phyloP scores from a whole-genome alignment of 768 basidiomycete species.

The Cystofilobasidium bisporidii region DNA sequence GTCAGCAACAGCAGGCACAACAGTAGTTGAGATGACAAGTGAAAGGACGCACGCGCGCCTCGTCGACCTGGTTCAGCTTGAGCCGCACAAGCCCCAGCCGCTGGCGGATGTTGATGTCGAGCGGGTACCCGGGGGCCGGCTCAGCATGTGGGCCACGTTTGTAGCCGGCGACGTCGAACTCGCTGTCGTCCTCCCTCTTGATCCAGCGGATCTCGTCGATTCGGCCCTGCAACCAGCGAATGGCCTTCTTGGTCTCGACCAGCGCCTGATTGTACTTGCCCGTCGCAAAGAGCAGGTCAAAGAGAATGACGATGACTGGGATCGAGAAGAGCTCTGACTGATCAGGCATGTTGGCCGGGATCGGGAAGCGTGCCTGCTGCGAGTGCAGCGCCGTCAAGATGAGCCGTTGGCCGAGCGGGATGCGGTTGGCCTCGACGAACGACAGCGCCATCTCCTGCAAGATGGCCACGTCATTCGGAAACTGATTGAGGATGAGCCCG shows the following conservation, averaged over 20 bases:
- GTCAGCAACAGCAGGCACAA: not conserved
- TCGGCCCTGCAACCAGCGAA: slow-evolving; percentile 85
- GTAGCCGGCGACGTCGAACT: slow-evolving; percentile 54
- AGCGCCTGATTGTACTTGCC: slow-evolving; percentile 61
- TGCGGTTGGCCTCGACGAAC: slow-evolving; percentile 62
- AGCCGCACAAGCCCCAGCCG: slow-evolving; percentile 73
- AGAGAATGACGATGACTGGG: slow-evolving; percentile 69
- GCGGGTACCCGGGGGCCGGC: slow-evolving; percentile 45
- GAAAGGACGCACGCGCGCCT: slow-evolving; percentile 58
- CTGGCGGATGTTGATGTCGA: slow-evolving; percentile 72
- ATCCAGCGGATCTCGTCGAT: slow-evolving; percentile 68
- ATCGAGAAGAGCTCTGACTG: slow-evolving; percentile 45
- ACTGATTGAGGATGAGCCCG: slow-evolving; percentile 59
- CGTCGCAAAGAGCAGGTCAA: slow-evolving; percentile 68
- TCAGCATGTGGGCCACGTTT: slow-evolving; percentile 30
- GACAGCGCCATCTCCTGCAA: slow-evolving; percentile 68
- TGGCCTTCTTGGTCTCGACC: slow-evolving; percentile 60
- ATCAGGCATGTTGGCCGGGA: slow-evolving; percentile 41
- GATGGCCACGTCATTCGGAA: slow-evolving; percentile 69
- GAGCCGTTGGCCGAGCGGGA: slow-evolving; percentile 54
- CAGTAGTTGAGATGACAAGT: not conserved
- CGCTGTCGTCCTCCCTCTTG: slow-evolving; percentile 70
- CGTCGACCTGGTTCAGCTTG: slow-evolving; percentile 64
- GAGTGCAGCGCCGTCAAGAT: slow-evolving; percentile 66
- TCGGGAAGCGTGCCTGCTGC: slow-evolving; percentile 50